These are phyloP conservation scores for Pseudogymnoascus sp. DNA, from an alignment of 2,329 filamentous ascomycete species.

Conservation along the genomic window DNA sequence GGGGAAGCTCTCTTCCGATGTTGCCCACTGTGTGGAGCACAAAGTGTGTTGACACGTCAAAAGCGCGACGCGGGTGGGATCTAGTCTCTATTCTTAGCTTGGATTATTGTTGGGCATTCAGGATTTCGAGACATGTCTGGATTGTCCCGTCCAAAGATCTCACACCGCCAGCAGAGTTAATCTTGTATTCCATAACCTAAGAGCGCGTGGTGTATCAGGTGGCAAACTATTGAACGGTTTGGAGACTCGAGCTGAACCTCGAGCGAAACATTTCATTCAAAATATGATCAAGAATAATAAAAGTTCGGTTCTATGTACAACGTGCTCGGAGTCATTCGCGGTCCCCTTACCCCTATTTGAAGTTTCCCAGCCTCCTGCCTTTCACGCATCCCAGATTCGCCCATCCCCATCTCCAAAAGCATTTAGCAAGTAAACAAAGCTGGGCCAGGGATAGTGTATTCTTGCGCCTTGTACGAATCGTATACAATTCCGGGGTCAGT, in stretches of 20 bases:
- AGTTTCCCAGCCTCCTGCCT: background rate
- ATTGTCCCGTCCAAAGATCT: background rate
- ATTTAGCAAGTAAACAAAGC: conserved; percentile 40
- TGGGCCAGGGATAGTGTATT: conserved; percentile 42
- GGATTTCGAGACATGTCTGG: background rate
- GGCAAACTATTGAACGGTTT: background rate
- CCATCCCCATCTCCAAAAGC: conserved; percentile 13
- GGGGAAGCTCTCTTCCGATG: background rate
- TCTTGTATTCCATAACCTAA: background rate
- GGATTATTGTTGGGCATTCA: background rate
- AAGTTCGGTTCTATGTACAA: background rate
- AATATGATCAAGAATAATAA: background rate
- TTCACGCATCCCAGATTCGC: background rate
- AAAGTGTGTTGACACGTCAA: background rate
- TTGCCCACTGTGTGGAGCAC: background rate
- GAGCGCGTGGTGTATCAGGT: background rate
- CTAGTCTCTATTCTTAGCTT: background rate
- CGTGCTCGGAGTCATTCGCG: background rate
- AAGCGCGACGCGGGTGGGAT: background rate
- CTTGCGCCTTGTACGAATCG: conserved; percentile 33
- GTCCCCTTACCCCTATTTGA: background rate
- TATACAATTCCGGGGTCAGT: conserved; percentile 39
- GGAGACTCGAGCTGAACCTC: background rate
- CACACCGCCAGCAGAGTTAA: background rate
- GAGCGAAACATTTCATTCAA: background rate